phyloP scores from a whole-genome alignment of 2,329 filamentous ascomycete genomes.

The Fusarium sp. region DNA sequence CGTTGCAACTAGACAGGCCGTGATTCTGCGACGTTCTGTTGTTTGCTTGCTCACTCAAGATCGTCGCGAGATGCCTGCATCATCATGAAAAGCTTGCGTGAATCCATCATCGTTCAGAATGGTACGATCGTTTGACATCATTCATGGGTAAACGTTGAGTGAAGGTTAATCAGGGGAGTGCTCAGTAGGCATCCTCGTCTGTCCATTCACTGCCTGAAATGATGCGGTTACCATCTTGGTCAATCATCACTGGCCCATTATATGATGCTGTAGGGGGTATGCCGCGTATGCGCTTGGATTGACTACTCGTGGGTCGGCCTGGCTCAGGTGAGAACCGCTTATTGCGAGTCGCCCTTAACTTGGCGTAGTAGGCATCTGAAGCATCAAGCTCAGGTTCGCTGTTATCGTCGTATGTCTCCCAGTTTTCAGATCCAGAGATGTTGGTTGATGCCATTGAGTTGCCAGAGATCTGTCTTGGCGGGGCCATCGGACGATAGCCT shows the following conservation, averaged over 20 bases:
- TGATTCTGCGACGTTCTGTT: slow-evolving; percentile 20
- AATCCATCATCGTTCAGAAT: slow-evolving; percentile 40
- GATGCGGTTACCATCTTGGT: slow-evolving; percentile 69
- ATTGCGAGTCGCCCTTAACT: slow-evolving; percentile 72
- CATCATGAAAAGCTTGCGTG: slow-evolving; percentile 43
- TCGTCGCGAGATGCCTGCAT: slow-evolving; percentile 44
- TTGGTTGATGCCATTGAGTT: slow-evolving; percentile 80
- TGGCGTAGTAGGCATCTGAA: slow-evolving; percentile 82
- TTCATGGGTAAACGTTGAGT: slow-evolving; percentile 23
- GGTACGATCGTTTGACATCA: slow-evolving; percentile 33
- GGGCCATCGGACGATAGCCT: slow-evolving; percentile 53
- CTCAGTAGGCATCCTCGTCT: slow-evolving; percentile 69
- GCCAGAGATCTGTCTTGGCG: slow-evolving; percentile 68
- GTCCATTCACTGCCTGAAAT: slow-evolving; percentile 74
- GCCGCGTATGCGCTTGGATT: slow-evolving; percentile 64
- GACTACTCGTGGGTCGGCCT: slow-evolving; percentile 52
- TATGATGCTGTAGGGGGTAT: slow-evolving; percentile 60
- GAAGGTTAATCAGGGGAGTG: neutral
- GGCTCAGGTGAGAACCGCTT: slow-evolving; percentile 70
- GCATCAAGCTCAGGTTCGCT: slow-evolving; percentile 80
- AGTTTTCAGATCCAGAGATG: slow-evolving; percentile 90
- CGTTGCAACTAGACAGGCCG: slow-evolving; percentile 18
- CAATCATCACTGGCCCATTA: slow-evolving; percentile 60
- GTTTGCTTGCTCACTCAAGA: slow-evolving; percentile 37
- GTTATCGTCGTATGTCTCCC: slow-evolving; percentile 94